phyloP scores from a whole-genome alignment of 768 basidiomycete genomes.

The Chalciporus sphaerocephalus region DNA sequence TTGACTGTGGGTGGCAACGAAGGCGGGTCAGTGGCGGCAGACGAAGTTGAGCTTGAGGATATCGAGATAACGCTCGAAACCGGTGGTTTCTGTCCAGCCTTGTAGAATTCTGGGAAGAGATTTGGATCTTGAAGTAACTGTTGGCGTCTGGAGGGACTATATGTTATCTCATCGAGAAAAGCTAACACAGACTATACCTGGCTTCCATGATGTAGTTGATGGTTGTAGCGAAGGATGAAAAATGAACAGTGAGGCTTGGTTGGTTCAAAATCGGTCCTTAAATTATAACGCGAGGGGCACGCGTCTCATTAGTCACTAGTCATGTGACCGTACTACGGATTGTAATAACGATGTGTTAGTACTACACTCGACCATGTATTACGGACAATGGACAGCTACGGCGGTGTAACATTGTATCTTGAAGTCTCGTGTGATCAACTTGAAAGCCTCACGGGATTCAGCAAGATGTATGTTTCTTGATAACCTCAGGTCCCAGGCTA shows the following conservation, averaged over 20 bases:
- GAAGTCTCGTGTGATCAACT: too few species aligned
- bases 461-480: too few species aligned
- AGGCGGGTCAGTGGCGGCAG: constrained; percentile 17
- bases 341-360: too few species aligned
- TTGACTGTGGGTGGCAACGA: constrained; percentile 13
- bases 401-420: too few species aligned
- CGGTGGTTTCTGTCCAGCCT: constrained; percentile 14
- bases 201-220: constrained; percentile 23
- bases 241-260: background rate
- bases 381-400: too few species aligned
- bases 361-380: too few species aligned
- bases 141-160: constrained; percentile 19
- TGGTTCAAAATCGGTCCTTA: constrained; percentile 1
- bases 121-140: constrained; percentile 24
- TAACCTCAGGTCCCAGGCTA: too few species aligned
- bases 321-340: constrained; percentile 20
- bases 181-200: constrained; percentile 11
- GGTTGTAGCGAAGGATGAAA: constrained; percentile 2
- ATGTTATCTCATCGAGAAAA: rapidly evolving
- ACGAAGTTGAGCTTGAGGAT: constrained; percentile 18
- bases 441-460: too few species aligned
- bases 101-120: constrained; percentile 29
- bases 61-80: constrained; percentile 17
- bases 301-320: constrained; percentile 15
- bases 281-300: constrained; percentile 15